phyloP scores from a whole-genome alignment of 805 yeast species.

The Saturnispora sekii region DNA sequence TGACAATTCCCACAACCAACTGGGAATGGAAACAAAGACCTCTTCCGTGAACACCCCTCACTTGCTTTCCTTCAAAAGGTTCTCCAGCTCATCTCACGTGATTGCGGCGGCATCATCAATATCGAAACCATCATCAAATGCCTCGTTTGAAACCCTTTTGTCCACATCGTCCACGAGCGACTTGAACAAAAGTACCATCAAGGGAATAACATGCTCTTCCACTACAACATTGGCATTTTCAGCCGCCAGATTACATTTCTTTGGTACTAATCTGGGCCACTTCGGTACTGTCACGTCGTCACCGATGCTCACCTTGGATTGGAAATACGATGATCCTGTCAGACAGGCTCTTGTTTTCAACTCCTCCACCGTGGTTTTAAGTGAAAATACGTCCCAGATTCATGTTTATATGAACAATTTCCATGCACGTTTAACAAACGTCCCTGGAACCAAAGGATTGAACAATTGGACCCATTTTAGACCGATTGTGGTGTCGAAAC shows the following conservation, averaged over 20 bases:
- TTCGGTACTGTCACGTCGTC: constrained; percentile 40
- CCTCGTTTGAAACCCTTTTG: constrained; percentile 13
- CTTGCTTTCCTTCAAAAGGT: not conserved
- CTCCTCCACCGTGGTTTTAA: constrained; percentile 55
- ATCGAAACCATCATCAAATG: not conserved
- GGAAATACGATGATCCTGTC: constrained; percentile 40
- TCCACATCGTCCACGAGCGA: not conserved
- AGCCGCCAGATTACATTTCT: constrained; percentile 37
- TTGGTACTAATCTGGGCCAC: constrained; percentile 82
- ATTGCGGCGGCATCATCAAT: constrained; percentile 18
- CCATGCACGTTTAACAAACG: constrained; percentile 36
- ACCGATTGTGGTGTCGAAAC: constrained; percentile 41
- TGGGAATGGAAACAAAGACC: constrained; percentile 19
- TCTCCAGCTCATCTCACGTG: not conserved
- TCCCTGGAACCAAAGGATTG: constrained; percentile 1
- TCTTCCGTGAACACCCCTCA: not conserved
- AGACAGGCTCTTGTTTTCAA: constrained; percentile 57
- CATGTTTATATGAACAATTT: constrained; percentile 51
- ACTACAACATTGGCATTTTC: constrained; percentile 58
- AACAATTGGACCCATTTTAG: constrained; percentile 38
- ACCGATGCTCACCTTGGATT: constrained; percentile 27
- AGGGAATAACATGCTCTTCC: constrained; percentile 50
- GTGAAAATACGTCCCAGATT: constrained; percentile 44
- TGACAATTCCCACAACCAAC: constrained; percentile 35
- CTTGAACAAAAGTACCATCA: constrained; percentile 14